These are phyloP conservation scores for Picocystis salinarum DNA, from an alignment of 139 green algal genomes.

Conservation along the genomic window DNA sequence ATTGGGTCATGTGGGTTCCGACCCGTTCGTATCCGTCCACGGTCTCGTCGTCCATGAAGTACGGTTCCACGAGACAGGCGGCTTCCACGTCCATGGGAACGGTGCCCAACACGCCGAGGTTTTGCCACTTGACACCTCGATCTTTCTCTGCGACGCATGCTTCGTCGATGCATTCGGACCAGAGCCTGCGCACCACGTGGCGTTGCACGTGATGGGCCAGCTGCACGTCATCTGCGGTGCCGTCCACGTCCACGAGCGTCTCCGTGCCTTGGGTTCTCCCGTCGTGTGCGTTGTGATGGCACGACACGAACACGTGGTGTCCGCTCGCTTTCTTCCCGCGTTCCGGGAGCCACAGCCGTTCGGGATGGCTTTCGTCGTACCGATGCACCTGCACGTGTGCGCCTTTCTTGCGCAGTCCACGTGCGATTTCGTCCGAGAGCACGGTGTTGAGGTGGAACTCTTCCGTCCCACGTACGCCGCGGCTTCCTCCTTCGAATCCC, in stretches of 20 bases:
- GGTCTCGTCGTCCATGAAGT: no score
- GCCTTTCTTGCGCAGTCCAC: not conserved
- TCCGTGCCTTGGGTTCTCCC: not conserved
- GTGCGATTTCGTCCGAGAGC: not conserved
- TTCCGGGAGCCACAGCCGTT: not conserved
- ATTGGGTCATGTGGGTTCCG: no score
- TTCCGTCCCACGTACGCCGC: not conserved
- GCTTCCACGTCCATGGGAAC: no score
- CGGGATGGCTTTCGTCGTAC: not conserved
- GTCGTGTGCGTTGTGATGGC: not conserved
- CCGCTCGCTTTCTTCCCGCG: not conserved
- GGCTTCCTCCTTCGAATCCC: not conserved
- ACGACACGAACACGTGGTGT: not conserved
- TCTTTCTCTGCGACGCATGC: no score
- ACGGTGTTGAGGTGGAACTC: not conserved
- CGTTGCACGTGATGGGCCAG: no score
- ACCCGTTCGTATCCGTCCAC: no score
- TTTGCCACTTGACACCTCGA: no score
- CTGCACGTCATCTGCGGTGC: not conserved
- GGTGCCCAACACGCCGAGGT: no score
- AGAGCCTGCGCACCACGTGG: no score
- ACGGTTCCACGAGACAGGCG: no score
- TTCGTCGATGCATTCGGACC: no score
- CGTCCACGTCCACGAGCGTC: not conserved
- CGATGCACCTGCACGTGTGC: not conserved